A percentile compares a stretch with the other conserved stretches of the same genome.
Conservation (phyloP, 179 eudicot genomes). For the Spinacia oleracea region DNA sequence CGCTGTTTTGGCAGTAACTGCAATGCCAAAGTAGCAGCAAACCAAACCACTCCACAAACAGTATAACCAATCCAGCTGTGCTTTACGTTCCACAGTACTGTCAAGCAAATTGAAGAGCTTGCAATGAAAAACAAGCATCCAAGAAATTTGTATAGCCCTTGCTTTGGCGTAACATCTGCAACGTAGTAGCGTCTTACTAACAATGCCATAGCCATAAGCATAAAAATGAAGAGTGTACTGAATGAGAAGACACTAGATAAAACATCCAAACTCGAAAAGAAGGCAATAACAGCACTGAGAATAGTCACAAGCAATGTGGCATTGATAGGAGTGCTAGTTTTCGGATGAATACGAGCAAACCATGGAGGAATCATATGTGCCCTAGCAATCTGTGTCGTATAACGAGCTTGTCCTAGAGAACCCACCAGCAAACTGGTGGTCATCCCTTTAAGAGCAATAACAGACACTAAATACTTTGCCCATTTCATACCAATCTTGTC, state of each 20-base stretch:
- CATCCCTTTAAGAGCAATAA: conserved; percentile 85
- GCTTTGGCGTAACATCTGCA: conserved; percentile 52
- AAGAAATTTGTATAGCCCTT: conserved; percentile 44
- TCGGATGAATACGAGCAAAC: conserved; percentile 83
- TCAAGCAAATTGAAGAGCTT: conserved; percentile 53
- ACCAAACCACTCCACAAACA: conserved; percentile 54
- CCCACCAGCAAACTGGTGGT: conserved; percentile 84
- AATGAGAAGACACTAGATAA: conserved; percentile 77
- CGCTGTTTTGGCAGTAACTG: conserved; percentile 56
- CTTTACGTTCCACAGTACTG: conserved; percentile 54
- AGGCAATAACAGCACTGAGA: conserved; percentile 57
- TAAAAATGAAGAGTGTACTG: conserved; percentile 81
- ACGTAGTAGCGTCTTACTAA: conserved; percentile 81
- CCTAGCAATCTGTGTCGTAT: conserved; percentile 89
- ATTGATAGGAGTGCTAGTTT: conserved; percentile 75
- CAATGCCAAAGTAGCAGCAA: conserved; percentile 59
- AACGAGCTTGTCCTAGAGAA: conserved; percentile 82
- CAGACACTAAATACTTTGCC: conserved; percentile 79
- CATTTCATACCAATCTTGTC: conserved; percentile 74
- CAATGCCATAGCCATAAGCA: conserved; percentile 91
- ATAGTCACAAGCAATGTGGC: conserved; percentile 69
- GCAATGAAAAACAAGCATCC: conserved; percentile 45
- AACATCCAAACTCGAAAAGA: conserved; percentile 87
- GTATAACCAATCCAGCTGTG: conserved; percentile 61
- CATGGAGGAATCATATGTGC: conserved; percentile 94